phyloP scores from a whole-genome alignment of 2,329 filamentous ascomycete genomes.

The Colletotrichum lentis region DNA sequence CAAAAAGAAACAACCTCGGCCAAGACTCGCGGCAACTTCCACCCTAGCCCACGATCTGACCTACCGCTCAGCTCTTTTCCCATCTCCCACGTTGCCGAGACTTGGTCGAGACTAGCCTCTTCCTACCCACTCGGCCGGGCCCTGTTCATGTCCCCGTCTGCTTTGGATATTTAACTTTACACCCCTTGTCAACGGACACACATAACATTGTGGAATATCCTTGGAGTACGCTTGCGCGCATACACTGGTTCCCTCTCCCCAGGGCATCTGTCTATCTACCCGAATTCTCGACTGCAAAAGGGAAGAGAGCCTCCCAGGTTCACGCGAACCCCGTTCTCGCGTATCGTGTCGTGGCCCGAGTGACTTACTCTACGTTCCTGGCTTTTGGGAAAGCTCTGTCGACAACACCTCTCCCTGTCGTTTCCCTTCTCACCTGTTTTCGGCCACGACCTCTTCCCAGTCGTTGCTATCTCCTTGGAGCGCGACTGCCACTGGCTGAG shows the following conservation, averaged over 20 bases:
- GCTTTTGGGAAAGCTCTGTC: background rate
- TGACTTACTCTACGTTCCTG: background rate
- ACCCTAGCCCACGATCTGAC: background rate
- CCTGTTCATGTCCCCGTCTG: constrained; percentile 16
- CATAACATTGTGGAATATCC: constrained; percentile 13
- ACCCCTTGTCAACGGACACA: constrained; percentile 8
- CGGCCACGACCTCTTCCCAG: background rate
- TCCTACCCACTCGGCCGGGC: constrained; percentile 16
- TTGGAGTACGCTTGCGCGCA: background rate
- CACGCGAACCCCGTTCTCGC: background rate
- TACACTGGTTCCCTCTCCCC: background rate
- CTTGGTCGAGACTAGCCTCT: constrained; percentile 19
- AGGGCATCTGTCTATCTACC: background rate
- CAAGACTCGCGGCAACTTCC: constrained; percentile 11
- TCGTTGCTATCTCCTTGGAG: background rate
- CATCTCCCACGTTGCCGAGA: background rate
- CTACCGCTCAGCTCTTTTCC: background rate
- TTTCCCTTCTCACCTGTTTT: background rate
- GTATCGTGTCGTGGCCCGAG: background rate
- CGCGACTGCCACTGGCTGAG: constrained; percentile 6
- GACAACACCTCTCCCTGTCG: background rate
- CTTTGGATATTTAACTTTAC: constrained; percentile 9
- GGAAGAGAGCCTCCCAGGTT: background rate
- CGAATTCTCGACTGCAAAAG: constrained; percentile 1
- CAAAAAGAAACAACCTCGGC: background rate